Evolutionary conservation across 768 basidiomycete species (phyloP), one percentile per base, ranked within the genome.

Genomic region (Melanogaster broomeanus): DNA sequence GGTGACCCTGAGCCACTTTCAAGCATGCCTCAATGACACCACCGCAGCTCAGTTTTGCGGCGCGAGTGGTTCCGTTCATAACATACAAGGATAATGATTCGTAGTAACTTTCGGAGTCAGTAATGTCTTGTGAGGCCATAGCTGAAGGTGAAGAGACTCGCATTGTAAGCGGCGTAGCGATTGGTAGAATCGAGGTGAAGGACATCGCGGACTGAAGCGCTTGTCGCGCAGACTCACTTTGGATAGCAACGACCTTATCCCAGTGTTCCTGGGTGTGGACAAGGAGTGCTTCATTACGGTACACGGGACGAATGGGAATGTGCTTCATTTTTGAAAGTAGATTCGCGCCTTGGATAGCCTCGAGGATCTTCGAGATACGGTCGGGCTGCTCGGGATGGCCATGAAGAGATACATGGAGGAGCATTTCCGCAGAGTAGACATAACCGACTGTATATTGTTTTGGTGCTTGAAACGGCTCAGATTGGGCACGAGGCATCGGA

Each of bases 31-130:
- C 93, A 55, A 98, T 87, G 43, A 95, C 95, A 9, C 96, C 95
- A 2, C 97, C 97, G 61, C 93, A 94, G 57, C 94, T 96, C 30
- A 98, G 72, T 27, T 85, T 79, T 4, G 97, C 94, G 24, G 91
- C 85, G 39, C 82, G 79, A 0, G 95, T 89, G 2, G 97, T 97
- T 28, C 84, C 82, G 38, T 81, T 79, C 74, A 88, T 88, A 41
- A 98, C 88, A 71, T 98, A 99, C 27, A 99, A 84, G 31, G 95
- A 98, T 21, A 96, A 76, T 19, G 87, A 84, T 46, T 95, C 91
- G 70, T 98, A 99, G 67, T 89, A 95, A 10, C 77, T 77, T 56
- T 84, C 84, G 2, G 90, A 87, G 60, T 88, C 83, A 34, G 78
- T 74, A 42, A 92, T 85, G 49, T 90, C 81, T 64, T 93, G 86